These are phyloP conservation scores for Cryptococcus sp. DNA, from an alignment of 1,284 basidiomycete species.

Conservation along the genomic window DNA sequence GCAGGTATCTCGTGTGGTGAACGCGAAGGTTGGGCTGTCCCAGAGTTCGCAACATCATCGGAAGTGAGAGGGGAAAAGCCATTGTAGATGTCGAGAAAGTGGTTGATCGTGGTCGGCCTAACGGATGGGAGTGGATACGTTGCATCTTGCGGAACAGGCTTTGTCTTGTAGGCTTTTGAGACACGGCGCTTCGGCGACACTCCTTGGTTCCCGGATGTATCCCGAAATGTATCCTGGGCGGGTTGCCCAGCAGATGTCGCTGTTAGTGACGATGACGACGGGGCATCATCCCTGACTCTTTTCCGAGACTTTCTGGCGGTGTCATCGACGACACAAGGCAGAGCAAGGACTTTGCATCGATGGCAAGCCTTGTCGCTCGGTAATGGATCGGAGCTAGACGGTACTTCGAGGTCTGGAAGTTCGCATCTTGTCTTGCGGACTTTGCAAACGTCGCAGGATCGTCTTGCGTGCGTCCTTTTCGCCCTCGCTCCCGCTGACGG, in stretches of 20 bases:
- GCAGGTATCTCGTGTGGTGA: constrained; percentile 1
- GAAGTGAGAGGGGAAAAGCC: constrained; percentile 17
- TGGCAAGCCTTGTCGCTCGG: constrained; percentile 46
- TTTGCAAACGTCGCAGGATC: constrained; percentile 49
- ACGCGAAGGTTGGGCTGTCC: not conserved
- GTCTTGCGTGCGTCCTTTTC: constrained; percentile 46
- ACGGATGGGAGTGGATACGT: not conserved
- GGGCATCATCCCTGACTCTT: constrained; percentile 14
- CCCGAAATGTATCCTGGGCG: not conserved
- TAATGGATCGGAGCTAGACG: constrained; percentile 33
- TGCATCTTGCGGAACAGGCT: not conserved
- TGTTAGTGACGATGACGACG: not conserved
- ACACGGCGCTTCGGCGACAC: constrained; percentile 5
- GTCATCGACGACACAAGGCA: constrained; percentile 49
- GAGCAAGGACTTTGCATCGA: constrained; percentile 40
- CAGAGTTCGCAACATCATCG: constrained; percentile 3
- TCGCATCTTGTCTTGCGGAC: constrained; percentile 50
- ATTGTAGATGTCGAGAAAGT: constrained; percentile 36
- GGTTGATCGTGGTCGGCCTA: constrained; percentile 17
- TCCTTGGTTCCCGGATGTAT: not conserved
- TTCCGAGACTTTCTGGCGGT: constrained; percentile 31
- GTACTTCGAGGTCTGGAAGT: constrained; percentile 47
- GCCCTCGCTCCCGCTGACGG: constrained; percentile 24
- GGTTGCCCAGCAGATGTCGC: not conserved
- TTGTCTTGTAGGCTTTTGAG: not conserved